A percentile compares a stretch with the other conserved stretches of the same genome.
These are phyloP conservation scores for Salix purpurea DNA, from an alignment of 345 rosid species.

Conservation along the genomic window DNA sequence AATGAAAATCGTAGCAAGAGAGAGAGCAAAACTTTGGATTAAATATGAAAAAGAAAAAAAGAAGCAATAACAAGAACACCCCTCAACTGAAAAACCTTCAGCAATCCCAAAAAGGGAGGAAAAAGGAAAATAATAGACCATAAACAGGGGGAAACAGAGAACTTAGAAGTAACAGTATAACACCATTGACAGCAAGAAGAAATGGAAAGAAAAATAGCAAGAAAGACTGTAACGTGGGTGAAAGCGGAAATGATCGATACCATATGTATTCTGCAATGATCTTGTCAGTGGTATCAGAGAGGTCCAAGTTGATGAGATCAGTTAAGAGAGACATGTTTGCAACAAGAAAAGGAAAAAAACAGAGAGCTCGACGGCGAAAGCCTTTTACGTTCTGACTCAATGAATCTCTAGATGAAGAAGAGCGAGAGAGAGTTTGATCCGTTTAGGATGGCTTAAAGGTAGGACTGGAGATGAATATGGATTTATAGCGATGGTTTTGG, in stretches of 20 bases:
- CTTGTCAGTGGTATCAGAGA: constrained; percentile 16
- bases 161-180: not conserved
- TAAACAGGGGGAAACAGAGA: not conserved
- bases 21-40: not conserved
- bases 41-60: not conserved
- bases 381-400: not conserved
- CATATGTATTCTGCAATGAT: constrained; percentile 28
- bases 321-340: constrained; percentile 16
- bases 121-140: not conserved
- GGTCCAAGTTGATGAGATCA: constrained; percentile 26
- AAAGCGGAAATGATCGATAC: not conserved
- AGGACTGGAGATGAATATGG: not conserved
- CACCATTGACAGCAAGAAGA: not conserved
- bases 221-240: not conserved
- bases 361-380: not conserved
- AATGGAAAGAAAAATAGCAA: not conserved
- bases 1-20: not conserved
- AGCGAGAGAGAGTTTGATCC: not conserved
- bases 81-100: not conserved
- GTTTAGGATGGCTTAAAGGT: not conserved
- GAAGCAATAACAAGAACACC: not conserved
- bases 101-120: not conserved
- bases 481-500: not conserved
- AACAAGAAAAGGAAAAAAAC: not conserved
- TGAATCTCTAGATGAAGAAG: not conserved